Evolutionary conservation across 148 eudicot genomes (phyloP), one percentile per base, ranked within the genome.

Genomic region (Chenopodium formosanum): DNA sequence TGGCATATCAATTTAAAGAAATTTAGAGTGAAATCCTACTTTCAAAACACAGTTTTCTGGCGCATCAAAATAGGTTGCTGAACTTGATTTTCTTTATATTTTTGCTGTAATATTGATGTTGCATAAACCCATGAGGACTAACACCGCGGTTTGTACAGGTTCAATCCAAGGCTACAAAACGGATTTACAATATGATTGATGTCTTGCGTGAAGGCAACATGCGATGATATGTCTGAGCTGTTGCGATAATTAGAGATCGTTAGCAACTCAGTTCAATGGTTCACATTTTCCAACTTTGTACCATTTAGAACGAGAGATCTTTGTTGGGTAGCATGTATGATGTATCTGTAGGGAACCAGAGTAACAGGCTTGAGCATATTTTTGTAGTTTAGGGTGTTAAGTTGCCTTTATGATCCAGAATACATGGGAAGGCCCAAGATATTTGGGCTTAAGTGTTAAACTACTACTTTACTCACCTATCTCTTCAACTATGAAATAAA

Each of bases 101-200:
- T 50, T 22, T 3, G 1, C 9, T 10, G n/a, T 20, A 4, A 3
- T 46, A 34, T 44, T 46, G 73, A 11, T 78, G 64, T 17, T 40
- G 44, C 44, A 40, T 5, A 31, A 17, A 29, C 37, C 0, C 66
- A 22, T 32, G 48, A 29, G 17, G 48, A 74, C 78, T 81, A 50
- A 64, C 23, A 40, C 9, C 14, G 37, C n/a, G 11, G 17, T 34
- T 66, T 65, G 78, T 82, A 78, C 92, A 93, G 98, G 88, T 93
- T 72, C 87, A 83, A 60, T 86, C 87, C 70, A 95, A 89, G 74
- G 97, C 92, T 60, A 89, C 86, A 71, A 92, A 92, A 84, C 85
- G 89, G 52, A 91, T 95, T 82, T 91, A 88, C 88, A 75, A 91
- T 44, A 91, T 91, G 94, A 91, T 91, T 32, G 94, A 91, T 83